A percentile compares a stretch with the other conserved stretches of the same genome.
phyloP scores from a whole-genome alignment of 148 eudicot species.

The Arbutus unedo region DNA sequence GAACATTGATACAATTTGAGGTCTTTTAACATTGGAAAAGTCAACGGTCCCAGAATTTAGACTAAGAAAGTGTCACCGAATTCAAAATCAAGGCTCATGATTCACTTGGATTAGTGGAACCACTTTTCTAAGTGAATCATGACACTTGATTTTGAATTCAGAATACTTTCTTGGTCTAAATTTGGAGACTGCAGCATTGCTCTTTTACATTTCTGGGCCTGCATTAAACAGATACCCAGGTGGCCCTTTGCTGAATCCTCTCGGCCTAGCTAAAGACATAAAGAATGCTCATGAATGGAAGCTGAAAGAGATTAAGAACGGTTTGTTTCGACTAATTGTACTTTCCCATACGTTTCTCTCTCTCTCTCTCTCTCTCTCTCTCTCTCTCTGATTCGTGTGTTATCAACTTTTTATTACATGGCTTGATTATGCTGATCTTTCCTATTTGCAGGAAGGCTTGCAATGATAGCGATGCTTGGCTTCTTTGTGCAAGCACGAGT shows the following conservation, averaged over 20 bases:
- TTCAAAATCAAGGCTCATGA: too few relatives aligned
- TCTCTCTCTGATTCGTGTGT: background rate
- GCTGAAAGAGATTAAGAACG: constrained; percentile 92
- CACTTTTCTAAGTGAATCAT: too few relatives aligned
- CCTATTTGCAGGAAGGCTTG: constrained; percentile 51
- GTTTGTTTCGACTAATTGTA: constrained; percentile 25
- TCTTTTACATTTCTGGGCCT: background rate
- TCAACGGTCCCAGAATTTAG: too few relatives aligned
- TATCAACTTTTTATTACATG: background rate
- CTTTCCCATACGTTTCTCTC: background rate
- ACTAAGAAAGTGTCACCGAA: too few relatives aligned
- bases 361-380: background rate
- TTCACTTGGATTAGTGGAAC: too few relatives aligned
- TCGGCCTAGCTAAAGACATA: constrained; percentile 80
- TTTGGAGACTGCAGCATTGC: too few relatives aligned
- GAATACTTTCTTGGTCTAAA: too few relatives aligned
- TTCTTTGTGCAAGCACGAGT: constrained; percentile 76
- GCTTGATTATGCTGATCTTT: background rate
- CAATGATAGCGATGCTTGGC: constrained; percentile 93
- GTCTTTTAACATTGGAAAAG: background rate
- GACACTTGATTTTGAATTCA: too few relatives aligned
- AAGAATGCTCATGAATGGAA: constrained; percentile 76
- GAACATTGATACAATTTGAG: background rate
- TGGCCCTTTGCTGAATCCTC: constrained; percentile 80
- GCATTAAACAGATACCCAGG: constrained; percentile 67